Evolutionary conservation across 805 yeast genomes (phyloP), one percentile per base, ranked within the genome.

Genomic region (Monosporozyma aquatica): DNA sequence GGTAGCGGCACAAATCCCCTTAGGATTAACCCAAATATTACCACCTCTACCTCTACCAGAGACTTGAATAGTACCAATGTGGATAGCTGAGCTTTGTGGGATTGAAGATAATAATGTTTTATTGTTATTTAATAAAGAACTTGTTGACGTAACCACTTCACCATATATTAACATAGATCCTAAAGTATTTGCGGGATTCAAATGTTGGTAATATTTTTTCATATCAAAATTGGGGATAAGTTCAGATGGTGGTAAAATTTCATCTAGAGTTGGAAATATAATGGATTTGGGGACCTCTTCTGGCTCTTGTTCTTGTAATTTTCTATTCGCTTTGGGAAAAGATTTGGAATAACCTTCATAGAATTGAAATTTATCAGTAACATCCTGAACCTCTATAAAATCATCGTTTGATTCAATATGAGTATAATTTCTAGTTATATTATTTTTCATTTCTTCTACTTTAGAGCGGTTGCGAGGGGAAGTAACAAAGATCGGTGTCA

Each of bases 1-100:
- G 0, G 96, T 86, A 6, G 79, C 75, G 0, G 97, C 95, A 61
- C 87, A 64, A 1, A 87, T 94, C 9, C 99, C 99, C 20, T 74
- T 71, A 3, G 99, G 99, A 51, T 86, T 89, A 20, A 92, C 81
- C 98, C 98, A 92, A 2, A 78, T 80, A 50, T 92, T 92, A 1
- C 92, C 94, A 13, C 97, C 95, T 43, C 99, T 75, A 2, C 99
- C 99, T 38, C 90, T 71, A 1, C 98, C 99, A 0, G 87, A 74
- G 1, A 86, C 80, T 61, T 92, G 99, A 3, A 82, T 75, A 1
- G 89, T 80, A 0, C 95, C 96, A 3, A 79, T 71, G 43, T 56
- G 60, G 6, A 61, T 45, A 34, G 51, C 43, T 0, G 62, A 45
- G 29, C 50, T 56, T 17, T 53, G 47, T 7, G 66, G 66, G 9